A percentile compares a stretch with the other conserved stretches of the same genome.
Conservation (phyloP, 768 basidiomycete species). For the Suillus fuscotomentosus region DNA sequence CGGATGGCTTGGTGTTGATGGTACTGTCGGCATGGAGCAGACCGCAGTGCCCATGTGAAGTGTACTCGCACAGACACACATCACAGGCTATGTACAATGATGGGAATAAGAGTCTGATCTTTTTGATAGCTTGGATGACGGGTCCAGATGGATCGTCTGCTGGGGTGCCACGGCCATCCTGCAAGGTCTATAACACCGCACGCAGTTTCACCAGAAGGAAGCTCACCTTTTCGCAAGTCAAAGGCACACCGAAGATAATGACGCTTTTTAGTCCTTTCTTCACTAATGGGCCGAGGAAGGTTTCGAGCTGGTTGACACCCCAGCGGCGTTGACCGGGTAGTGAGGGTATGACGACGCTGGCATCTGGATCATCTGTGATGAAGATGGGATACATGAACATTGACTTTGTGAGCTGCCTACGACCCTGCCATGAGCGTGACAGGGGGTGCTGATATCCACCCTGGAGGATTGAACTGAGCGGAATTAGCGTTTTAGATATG, state of each 20-base stretch:
- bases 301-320: slow-evolving; percentile 93
- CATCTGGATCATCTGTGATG: slow-evolving; percentile 92
- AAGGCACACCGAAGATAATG: slow-evolving; percentile 92
- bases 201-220: neutral
- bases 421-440: slow-evolving; percentile 85
- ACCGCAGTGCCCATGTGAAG: slow-evolving; percentile 97
- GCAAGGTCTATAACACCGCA: neutral
- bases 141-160: slow-evolving; percentile 91
- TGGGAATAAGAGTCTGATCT: slow-evolving; percentile 76
- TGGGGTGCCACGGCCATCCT: slow-evolving; percentile 83
- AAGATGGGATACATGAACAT: slow-evolving; percentile 99
- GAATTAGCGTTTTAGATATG: neutral
- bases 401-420: slow-evolving; percentile 76
- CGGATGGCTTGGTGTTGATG: slow-evolving; percentile 76
- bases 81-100: slow-evolving; percentile 87
- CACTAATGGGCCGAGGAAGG: slow-evolving; percentile 83
- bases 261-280: slow-evolving; percentile 89
- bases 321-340: slow-evolving; percentile 89
- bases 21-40: slow-evolving; percentile 69
- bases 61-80: slow-evolving; percentile 99
- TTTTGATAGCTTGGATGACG: slow-evolving; percentile 89
- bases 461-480: slow-evolving; percentile 72
- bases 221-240: slow-evolving; percentile 73
- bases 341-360: slow-evolving; percentile 70
- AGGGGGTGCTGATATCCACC: slow-evolving; percentile 97